phyloP scores from a whole-genome alignment of 208 protist species.

The Wallacemonas sp. region DNA sequence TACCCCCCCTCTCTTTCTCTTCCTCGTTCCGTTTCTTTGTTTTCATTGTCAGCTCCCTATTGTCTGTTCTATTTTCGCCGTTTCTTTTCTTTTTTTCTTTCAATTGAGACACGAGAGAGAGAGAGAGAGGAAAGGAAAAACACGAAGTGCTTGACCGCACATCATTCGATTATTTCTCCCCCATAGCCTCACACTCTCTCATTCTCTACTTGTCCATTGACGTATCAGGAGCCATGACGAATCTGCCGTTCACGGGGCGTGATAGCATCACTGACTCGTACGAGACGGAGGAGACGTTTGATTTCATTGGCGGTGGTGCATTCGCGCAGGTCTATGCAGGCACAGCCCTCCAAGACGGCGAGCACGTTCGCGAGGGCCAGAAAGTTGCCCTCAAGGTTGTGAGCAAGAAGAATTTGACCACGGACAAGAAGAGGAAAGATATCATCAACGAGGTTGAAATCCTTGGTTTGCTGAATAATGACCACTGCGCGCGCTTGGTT shows the following conservation, averaged over 20 bases:
- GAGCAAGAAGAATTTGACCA: conserved; percentile 62
- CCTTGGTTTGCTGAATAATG: conserved; percentile 56
- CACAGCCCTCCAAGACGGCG: conserved; percentile 41
- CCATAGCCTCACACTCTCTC: too few species aligned
- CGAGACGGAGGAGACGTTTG: conserved; percentile 76
- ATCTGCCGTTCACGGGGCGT: conserved; percentile 64
- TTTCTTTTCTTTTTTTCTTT: too few species aligned
- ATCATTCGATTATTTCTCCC: too few species aligned
- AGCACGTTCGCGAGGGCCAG: conserved; percentile 38
- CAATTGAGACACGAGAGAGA: too few species aligned
- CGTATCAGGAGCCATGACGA: conserved; percentile 25
- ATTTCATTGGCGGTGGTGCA: conserved; percentile 82
- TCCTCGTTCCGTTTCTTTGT: background rate
- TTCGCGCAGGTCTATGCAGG: conserved; percentile 85
- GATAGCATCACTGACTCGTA: conserved; percentile 66
- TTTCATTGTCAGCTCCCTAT: too few species aligned
- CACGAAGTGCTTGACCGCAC: too few species aligned
- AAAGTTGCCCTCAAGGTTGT: conserved; percentile 85
- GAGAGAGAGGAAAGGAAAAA: too few species aligned
- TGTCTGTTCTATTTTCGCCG: too few species aligned
- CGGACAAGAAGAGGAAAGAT: conserved; percentile 67
- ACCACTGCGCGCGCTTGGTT: conserved; percentile 68
- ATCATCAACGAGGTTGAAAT: conserved; percentile 86
- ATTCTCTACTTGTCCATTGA: background rate
- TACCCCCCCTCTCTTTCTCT: background rate